Evolutionary conservation across 371 early-diverging fungal species (phyloP).

Genomic region (Cokeromyces recurvatus): DNA sequence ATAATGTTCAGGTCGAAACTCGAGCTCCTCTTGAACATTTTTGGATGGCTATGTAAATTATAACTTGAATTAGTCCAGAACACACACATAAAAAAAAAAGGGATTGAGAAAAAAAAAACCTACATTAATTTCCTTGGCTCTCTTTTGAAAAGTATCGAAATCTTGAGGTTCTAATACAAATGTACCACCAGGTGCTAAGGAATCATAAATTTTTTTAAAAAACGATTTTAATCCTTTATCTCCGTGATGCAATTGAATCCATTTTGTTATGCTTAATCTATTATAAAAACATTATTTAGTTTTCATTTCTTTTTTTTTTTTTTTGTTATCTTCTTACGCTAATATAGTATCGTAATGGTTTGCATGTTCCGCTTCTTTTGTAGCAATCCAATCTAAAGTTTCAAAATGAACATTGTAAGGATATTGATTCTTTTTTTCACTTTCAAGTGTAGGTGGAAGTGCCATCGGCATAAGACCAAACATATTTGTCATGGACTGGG

Average conservation of each 20-base stretch:
- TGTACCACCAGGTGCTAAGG: constrained; percentile 55
- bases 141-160: constrained; percentile 48
- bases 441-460: constrained; percentile 14
- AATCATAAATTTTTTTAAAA: constrained; percentile 58
- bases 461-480: constrained; percentile 50
- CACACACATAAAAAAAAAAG: neutral
- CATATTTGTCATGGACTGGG: constrained; percentile 49
- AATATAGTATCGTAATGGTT: constrained; percentile 47
- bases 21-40: constrained; percentile 17
- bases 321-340: constrained; percentile 43
- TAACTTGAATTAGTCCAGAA: neutral
- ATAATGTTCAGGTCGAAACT: constrained; percentile 35
- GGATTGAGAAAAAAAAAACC: no score
- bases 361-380: constrained; percentile 6
- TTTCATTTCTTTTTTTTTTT: no score
- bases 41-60: constrained; percentile 18
- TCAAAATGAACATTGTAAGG: constrained; percentile 64
- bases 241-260: constrained; percentile 80
- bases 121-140: constrained; percentile 35
- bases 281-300: no score
- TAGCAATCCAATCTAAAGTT: constrained; percentile 21
- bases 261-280: constrained; percentile 70
- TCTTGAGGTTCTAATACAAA: constrained; percentile 76
- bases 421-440: constrained; percentile 24
- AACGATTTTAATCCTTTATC: constrained; percentile 72